Conservation (phyloP, 2,329 filamentous ascomycete species). For the Geosmithia flava region DNA sequence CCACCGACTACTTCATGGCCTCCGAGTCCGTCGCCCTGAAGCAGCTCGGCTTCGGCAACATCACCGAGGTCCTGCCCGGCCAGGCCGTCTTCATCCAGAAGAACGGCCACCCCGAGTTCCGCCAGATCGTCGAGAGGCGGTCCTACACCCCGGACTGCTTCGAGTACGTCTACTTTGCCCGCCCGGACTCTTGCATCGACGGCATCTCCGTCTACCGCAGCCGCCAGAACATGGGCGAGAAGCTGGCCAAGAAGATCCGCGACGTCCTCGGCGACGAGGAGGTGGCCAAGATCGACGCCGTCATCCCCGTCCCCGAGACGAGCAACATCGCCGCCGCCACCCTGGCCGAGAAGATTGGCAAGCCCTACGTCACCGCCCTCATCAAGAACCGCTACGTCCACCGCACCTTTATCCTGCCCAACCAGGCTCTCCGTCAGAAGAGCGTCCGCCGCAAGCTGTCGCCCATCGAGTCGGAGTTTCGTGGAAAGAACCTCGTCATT, state of each 20-base stretch:
- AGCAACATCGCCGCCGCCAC: constrained; percentile 69
- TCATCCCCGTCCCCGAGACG: constrained; percentile 67
- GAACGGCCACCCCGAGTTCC: constrained; percentile 59
- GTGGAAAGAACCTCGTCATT: constrained; percentile 65
- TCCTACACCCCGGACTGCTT: constrained; percentile 70
- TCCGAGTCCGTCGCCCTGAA: constrained; percentile 77
- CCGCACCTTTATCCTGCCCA: constrained; percentile 62
- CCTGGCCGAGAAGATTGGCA: constrained; percentile 62
- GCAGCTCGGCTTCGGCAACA: constrained; percentile 68
- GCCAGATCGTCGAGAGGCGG: constrained; percentile 56
- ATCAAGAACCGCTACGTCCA: constrained; percentile 87
- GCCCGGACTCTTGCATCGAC: constrained; percentile 73
- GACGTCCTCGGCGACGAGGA: constrained; percentile 54
- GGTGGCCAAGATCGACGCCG: constrained; percentile 66
- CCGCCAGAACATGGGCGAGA: constrained; percentile 75
- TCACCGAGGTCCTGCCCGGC: constrained; percentile 68
- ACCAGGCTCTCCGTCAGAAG: constrained; percentile 69
- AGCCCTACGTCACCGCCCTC: constrained; percentile 70
- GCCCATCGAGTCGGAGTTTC: constrained; percentile 75
- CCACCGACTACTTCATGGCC: constrained; percentile 79
- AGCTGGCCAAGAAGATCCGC: constrained; percentile 63
- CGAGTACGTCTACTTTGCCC: constrained; percentile 78
- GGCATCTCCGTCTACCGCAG: constrained; percentile 79
- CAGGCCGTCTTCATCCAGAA: constrained; percentile 80
- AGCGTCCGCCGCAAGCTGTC: constrained; percentile 84